phyloP scores from a whole-genome alignment of 805 yeast genomes.

The Isabelozyma pseudorhagii region DNA sequence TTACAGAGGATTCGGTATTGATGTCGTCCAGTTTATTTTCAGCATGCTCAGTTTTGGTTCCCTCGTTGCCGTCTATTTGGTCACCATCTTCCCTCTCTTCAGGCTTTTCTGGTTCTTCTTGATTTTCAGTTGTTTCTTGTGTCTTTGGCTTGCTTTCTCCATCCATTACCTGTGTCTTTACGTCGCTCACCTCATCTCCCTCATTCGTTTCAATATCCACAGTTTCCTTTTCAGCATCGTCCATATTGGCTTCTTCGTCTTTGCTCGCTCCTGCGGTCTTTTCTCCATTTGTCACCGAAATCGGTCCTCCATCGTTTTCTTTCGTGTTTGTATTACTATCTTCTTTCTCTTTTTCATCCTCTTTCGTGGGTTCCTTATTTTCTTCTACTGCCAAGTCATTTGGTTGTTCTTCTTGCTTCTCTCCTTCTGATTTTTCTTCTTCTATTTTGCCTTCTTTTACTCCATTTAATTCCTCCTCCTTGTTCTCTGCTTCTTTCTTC shows the following conservation, averaged over 20 bases:
- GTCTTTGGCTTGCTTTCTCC: background rate
- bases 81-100: background rate
- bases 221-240: conserved; percentile 1
- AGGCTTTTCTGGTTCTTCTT: conserved; percentile 1
- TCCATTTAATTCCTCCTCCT: background rate
- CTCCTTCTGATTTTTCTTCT: conserved; percentile 1
- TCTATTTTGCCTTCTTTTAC: conserved; percentile 1
- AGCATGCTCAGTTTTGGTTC: background rate
- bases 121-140: conserved; percentile 5
- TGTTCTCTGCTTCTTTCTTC: conserved; percentile 7
- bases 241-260: conserved; percentile 1
- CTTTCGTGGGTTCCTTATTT: no score
- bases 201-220: background rate
- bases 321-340: background rate
- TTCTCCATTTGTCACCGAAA: background rate
- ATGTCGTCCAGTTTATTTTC: background rate
- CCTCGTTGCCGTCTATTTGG: background rate
- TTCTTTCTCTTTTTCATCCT: background rate
- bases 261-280: conserved; percentile 1
- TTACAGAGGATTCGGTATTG: background rate
- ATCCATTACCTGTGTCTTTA: background rate
- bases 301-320: background rate
- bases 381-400: background rate
- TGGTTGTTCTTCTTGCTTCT: background rate
- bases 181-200: background rate